Conservation (phyloP, 106 monocot species). For the Acanthochlamys bracteata region DNA sequence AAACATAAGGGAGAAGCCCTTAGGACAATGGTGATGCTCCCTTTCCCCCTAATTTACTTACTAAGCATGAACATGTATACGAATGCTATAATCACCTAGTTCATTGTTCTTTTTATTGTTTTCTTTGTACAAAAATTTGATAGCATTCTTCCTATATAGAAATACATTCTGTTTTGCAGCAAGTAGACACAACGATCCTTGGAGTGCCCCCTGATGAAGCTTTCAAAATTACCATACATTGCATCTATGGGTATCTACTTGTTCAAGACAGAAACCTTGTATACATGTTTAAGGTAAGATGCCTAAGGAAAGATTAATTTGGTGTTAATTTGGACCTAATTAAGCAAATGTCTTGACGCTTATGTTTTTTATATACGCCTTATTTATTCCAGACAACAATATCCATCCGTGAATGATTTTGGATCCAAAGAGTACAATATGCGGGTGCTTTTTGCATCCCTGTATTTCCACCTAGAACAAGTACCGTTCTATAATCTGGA, state of each 20-base stretch:
- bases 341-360: background rate
- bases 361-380: background rate
- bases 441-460: constrained; percentile 24
- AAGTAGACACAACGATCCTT: constrained; percentile 37
- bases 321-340: background rate
- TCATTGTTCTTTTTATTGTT: background rate
- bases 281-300: constrained; percentile 38
- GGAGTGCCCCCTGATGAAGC: constrained; percentile 34
- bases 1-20: constrained; percentile 52
- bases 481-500: background rate
- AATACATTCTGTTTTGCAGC: constrained; percentile 11
- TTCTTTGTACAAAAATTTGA: background rate
- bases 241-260: constrained; percentile 61
- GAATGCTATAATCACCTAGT: too few relatives aligned
- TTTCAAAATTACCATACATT: constrained; percentile 31
- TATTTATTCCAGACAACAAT: constrained; percentile 15
- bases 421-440: constrained; percentile 48
- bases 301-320: background rate
- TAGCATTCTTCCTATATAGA: background rate
- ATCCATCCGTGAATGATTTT: constrained; percentile 52
- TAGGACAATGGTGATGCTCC: constrained; percentile 30
- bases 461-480: background rate
- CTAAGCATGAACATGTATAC: background rate
- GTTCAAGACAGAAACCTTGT: constrained; percentile 40
- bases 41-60: background rate